Percentiles rank a stretch among this genome's conserved stretches.
Conservation (phyloP, 2,329 filamentous ascomycete species). For the Fusarium sp. region DNA sequence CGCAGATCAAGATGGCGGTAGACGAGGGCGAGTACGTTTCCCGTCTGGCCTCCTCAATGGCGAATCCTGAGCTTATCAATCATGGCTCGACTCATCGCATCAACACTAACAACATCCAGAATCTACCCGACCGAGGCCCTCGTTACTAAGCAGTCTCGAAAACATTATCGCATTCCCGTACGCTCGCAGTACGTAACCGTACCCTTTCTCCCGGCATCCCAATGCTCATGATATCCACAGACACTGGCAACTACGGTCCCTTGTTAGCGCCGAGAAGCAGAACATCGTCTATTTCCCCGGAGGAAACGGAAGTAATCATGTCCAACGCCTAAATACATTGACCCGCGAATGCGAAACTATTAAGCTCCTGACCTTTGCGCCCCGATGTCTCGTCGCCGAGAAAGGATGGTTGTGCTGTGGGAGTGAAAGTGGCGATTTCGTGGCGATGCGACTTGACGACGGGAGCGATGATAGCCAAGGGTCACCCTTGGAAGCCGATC, state of each 20-base stretch:
- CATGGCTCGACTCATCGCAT: constrained; percentile 17
- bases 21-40: constrained; percentile 62
- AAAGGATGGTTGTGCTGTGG: constrained; percentile 92
- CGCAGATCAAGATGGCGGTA: constrained; percentile 60
- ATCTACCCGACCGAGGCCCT: constrained; percentile 73
- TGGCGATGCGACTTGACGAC: constrained; percentile 74
- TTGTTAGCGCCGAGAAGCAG: constrained; percentile 82
- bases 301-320: constrained; percentile 71
- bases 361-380: constrained; percentile 75
- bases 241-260: constrained; percentile 89
- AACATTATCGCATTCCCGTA: constrained; percentile 75
- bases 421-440: constrained; percentile 88
- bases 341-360: constrained; percentile 78
- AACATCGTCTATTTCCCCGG: constrained; percentile 88
- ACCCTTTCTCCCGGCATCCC: constrained; percentile 6
- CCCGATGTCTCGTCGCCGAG: constrained; percentile 88
- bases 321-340: constrained; percentile 75
- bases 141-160: constrained; percentile 68
- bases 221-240: constrained; percentile 55
- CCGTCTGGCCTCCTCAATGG: background rate
- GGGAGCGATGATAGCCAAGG: constrained; percentile 47
- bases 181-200: constrained; percentile 68
- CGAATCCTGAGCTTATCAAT: constrained; percentile 20
- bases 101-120: constrained; percentile 54
- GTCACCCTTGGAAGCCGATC: constrained; percentile 47